A percentile compares a stretch with the other conserved stretches of the same genome.
Conservation (phyloP, 805 yeast genomes). For the Kodamaea lidongshanica region DNA sequence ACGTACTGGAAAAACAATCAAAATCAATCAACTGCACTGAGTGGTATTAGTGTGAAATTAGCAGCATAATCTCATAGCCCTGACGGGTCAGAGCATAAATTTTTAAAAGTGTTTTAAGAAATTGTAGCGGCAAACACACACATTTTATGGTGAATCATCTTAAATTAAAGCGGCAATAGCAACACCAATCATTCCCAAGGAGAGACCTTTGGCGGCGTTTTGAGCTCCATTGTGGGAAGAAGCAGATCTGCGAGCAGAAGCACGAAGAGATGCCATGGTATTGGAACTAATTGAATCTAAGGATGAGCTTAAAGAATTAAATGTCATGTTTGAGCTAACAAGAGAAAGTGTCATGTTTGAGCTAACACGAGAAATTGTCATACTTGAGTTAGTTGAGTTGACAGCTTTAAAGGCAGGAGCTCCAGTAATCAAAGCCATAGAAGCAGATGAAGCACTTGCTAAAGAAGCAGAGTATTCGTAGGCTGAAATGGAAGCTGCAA, state of each 20-base stretch:
- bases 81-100: no score
- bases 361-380: slow-evolving; percentile 3
- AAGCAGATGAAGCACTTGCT: slow-evolving; percentile 15
- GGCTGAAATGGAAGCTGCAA: slow-evolving; percentile 10
- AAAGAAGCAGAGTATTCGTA: slow-evolving; percentile 25
- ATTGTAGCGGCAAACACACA: background rate
- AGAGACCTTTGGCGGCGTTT: slow-evolving; percentile 16
- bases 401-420: slow-evolving; percentile 12
- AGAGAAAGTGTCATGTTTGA: slow-evolving; percentile 33
- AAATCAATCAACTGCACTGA: slow-evolving; percentile 1
- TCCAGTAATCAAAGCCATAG: slow-evolving; percentile 8
- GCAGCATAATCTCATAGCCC: slow-evolving; percentile 1
- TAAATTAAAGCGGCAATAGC: slow-evolving; percentile 32
- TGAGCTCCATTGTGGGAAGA: slow-evolving; percentile 28
- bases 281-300: slow-evolving; percentile 13
- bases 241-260: slow-evolving; percentile 18
- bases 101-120: no score
- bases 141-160: slow-evolving; percentile 2
- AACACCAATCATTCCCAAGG: slow-evolving; percentile 22
- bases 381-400: slow-evolving; percentile 10
- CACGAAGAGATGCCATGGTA: slow-evolving; percentile 6
- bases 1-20: slow-evolving; percentile 1
- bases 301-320: slow-evolving; percentile 17
- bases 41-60: background rate
- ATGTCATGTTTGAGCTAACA: slow-evolving; percentile 22